phyloP scores from a whole-genome alignment of 768 basidiomycete genomes.

The Kwoniella bestiolae region DNA sequence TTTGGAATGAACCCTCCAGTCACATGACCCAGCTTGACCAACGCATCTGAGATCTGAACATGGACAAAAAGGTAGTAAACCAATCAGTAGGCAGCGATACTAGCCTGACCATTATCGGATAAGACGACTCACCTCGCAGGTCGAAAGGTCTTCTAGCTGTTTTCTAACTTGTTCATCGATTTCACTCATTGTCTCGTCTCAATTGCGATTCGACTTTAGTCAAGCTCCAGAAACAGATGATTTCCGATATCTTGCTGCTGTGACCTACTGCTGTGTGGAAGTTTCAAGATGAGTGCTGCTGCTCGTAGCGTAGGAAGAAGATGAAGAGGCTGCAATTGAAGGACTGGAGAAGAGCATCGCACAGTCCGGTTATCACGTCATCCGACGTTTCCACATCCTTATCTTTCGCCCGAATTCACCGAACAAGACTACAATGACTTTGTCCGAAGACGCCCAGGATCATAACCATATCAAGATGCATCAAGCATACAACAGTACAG shows the following conservation, averaged over 20 bases:
- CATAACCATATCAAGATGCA: too few relatives aligned
- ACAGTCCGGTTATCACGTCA: slow-evolving; percentile 11
- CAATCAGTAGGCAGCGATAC: neutral
- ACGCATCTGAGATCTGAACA: slow-evolving; percentile 76
- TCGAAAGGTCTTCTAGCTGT: slow-evolving; percentile 13
- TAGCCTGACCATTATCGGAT: neutral
- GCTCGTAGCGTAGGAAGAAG: too few relatives aligned
- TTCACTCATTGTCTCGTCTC: neutral
- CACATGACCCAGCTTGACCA: slow-evolving; percentile 73
- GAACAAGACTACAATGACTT: too few relatives aligned
- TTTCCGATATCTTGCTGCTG: too few relatives aligned
- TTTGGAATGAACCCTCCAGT: slow-evolving; percentile 83
- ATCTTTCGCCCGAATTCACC: slow-evolving; percentile 10
- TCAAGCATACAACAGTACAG: neutral
- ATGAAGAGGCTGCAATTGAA: too few relatives aligned
- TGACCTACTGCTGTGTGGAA: too few relatives aligned
- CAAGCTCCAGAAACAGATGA: too few relatives aligned
- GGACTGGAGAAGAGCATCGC: too few relatives aligned
- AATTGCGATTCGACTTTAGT: too few relatives aligned
- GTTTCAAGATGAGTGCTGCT: too few relatives aligned
- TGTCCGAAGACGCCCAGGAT: too few relatives aligned
- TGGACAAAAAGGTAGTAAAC: too few relatives aligned
- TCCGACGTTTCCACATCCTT: neutral
- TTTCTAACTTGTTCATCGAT: neutral
- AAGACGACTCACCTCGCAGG: slow-evolving; percentile 28